Evolutionary conservation across 129 eudicot species (phyloP).

Genomic region (Ambrosia artemisiifolia): DNA sequence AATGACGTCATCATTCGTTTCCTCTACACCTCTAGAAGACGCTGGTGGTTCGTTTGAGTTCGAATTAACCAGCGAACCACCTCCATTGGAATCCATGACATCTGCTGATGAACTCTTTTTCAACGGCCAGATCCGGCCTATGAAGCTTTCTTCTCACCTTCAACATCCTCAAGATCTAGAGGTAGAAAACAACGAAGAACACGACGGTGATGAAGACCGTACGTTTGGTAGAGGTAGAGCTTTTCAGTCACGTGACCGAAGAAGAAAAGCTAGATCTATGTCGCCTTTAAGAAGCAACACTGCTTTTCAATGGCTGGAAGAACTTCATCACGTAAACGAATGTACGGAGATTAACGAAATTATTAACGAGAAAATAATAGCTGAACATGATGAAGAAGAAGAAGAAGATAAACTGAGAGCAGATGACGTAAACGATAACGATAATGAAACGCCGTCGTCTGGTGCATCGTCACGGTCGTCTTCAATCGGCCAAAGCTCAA

Average conservation of each 20-base stretch:
- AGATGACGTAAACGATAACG: slow-evolving; percentile 27
- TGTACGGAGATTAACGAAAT: slow-evolving; percentile 21
- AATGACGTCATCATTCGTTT: slow-evolving; percentile 4
- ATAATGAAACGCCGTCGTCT: slow-evolving; percentile 50
- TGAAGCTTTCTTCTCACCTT: slow-evolving; percentile 74
- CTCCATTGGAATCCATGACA: slow-evolving; percentile 47
- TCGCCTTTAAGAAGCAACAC: slow-evolving; percentile 52
- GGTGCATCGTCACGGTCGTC: slow-evolving; percentile 71
- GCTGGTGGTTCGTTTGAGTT: slow-evolving; percentile 52
- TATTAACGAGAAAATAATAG: slow-evolving; percentile 11
- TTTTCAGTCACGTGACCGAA: slow-evolving; percentile 41
- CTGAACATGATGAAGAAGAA: background rate
- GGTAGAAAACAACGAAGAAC: too few species aligned
- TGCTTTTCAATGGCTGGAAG: slow-evolving; percentile 45
- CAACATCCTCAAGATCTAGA: slow-evolving; percentile 57
- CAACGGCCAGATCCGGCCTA: slow-evolving; percentile 92
- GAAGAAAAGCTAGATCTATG: slow-evolving; percentile 79
- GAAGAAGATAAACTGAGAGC: slow-evolving; percentile 7
- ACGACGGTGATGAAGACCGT: slow-evolving; percentile 8
- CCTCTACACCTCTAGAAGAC: slow-evolving; percentile 15
- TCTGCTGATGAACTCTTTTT: slow-evolving; percentile 80
- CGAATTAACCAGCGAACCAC: slow-evolving; percentile 40
- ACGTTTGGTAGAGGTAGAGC: slow-evolving; percentile 42
- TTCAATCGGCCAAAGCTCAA: slow-evolving; percentile 69
- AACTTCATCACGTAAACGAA: slow-evolving; percentile 23